A percentile compares a stretch with the other conserved stretches of the same genome.
Evolutionary conservation across 768 basidiomycete genomes (phyloP).

Genomic region (Russula ochroleuca): DNA sequence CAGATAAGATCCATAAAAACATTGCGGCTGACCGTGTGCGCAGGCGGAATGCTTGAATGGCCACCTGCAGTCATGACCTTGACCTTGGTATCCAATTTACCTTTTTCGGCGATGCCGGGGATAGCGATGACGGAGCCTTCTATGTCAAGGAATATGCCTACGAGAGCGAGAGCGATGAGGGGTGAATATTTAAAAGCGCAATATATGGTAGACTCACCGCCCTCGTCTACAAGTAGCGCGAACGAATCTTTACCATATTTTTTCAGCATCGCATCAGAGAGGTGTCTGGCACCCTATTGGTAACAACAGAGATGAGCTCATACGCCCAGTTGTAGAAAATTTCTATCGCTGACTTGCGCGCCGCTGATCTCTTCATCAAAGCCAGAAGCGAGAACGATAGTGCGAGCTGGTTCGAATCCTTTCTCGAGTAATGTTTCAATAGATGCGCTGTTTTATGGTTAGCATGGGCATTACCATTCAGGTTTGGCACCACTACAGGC

Average conservation of each 20-base stretch:
- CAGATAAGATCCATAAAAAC: not conserved
- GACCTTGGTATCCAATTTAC: slow-evolving; percentile 58
- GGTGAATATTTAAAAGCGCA: not conserved
- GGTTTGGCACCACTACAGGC: not conserved
- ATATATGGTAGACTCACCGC: slow-evolving; percentile 44
- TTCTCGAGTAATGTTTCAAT: slow-evolving; percentile 40
- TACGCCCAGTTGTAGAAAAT: not conserved
- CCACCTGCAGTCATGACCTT: slow-evolving; percentile 70
- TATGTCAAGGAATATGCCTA: slow-evolving; percentile 48
- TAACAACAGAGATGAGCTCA: not conserved
- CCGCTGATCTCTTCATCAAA: slow-evolving; percentile 43
- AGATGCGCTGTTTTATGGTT: slow-evolving; percentile 31
- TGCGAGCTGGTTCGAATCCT: slow-evolving; percentile 38
- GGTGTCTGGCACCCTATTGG: slow-evolving; percentile 49
- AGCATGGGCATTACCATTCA: too few species aligned
- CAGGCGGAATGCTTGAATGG: slow-evolving; percentile 80
- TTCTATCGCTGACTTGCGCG: slow-evolving; percentile 21
- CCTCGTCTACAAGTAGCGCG: slow-evolving; percentile 84
- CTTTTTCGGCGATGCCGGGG: slow-evolving; percentile 71
- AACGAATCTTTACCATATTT: slow-evolving; percentile 70
- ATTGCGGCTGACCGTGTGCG: slow-evolving; percentile 57
- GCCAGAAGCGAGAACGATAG: slow-evolving; percentile 34
- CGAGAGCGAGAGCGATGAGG: slow-evolving; percentile 6
- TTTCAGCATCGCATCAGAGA: slow-evolving; percentile 47
- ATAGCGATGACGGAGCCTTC: slow-evolving; percentile 55